Percentiles rank a stretch among this genome's conserved stretches.
phyloP scores from a whole-genome alignment of 768 basidiomycete genomes.

The Pseudohyphozyma bogoriensis region DNA sequence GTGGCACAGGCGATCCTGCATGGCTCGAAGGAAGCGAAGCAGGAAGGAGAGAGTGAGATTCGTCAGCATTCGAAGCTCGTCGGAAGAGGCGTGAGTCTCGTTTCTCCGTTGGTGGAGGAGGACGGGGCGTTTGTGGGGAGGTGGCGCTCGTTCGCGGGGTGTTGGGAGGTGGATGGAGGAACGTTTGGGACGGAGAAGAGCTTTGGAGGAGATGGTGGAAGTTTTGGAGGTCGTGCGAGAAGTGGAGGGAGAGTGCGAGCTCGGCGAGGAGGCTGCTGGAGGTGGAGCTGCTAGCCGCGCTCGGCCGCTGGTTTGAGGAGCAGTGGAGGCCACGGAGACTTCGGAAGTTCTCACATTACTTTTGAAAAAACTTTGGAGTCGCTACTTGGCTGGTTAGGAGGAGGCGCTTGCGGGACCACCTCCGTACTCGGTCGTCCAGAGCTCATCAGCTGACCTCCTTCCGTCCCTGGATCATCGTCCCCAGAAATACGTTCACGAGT shows the following conservation, averaged over 20 bases:
- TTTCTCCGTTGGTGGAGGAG: neutral
- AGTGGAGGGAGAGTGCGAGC: neutral
- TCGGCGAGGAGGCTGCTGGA: neutral
- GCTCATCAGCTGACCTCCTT: neutral
- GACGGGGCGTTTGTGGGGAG: no score
- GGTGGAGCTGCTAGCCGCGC: no score
- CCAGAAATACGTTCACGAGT: slow-evolving; percentile 86
- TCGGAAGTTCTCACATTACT: no score
- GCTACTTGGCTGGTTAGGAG: no score
- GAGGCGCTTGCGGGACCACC: no score
- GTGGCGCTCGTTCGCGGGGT: neutral
- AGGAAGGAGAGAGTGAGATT: slow-evolving; percentile 62
- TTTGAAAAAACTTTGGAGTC: no score
- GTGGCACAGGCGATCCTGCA: slow-evolving; percentile 75
- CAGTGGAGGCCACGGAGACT: no score
- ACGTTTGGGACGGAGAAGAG: neutral
- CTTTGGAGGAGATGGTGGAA: neutral
- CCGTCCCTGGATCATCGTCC: no score
- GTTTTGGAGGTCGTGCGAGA: no score
- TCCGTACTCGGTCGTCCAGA: neutral
- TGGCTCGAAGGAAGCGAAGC: slow-evolving; percentile 83
- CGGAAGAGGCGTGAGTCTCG: slow-evolving; percentile 52
- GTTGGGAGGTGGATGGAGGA: neutral
- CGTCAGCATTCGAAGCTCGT: slow-evolving; percentile 80
- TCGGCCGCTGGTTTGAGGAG: no score